These are phyloP conservation scores for Sphaerulina populicola DNA, from an alignment of 2,329 filamentous ascomycete species.

Conservation along the genomic window DNA sequence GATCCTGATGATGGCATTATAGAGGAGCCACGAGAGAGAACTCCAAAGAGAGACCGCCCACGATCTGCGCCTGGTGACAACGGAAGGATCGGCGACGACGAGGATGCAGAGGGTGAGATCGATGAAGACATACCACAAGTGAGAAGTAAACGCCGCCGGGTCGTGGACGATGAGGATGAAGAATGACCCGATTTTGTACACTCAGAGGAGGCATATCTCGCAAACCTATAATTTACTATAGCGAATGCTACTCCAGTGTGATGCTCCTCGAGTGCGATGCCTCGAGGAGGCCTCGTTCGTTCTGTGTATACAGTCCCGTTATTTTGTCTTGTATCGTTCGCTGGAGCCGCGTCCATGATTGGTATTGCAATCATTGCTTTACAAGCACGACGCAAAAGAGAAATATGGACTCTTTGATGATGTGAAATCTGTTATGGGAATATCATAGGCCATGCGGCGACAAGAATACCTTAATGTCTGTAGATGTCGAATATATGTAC, in stretches of 20 bases:
- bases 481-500: background rate
- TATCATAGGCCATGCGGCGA: background rate
- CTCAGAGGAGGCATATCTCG: background rate
- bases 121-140: conserved; percentile 30
- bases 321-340: background rate
- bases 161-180: conserved; percentile 43
- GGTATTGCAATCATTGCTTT: conserved; percentile 24
- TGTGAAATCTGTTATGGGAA: conserved; percentile 13
- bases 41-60: conserved; percentile 35
- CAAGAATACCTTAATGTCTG: background rate
- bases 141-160: conserved; percentile 38
- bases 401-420: conserved; percentile 15
- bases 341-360: background rate
- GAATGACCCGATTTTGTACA: conserved; percentile 31
- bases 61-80: conserved; percentile 10
- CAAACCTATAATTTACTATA: background rate
- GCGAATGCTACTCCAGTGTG: background rate
- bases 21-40: conserved; percentile 27
- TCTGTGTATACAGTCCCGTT: too few species aligned
- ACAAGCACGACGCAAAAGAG: conserved; percentile 22
- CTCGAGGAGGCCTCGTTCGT: too few species aligned
- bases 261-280: too few species aligned
- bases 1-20: conserved; percentile 41
- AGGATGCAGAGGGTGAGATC: conserved; percentile 30
- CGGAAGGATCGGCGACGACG: conserved; percentile 29